A percentile compares a stretch with the other conserved stretches of the same genome.
phyloP scores from a whole-genome alignment of 192 early-diverging fungal species.

The Phlyctochytrium arcticum region DNA sequence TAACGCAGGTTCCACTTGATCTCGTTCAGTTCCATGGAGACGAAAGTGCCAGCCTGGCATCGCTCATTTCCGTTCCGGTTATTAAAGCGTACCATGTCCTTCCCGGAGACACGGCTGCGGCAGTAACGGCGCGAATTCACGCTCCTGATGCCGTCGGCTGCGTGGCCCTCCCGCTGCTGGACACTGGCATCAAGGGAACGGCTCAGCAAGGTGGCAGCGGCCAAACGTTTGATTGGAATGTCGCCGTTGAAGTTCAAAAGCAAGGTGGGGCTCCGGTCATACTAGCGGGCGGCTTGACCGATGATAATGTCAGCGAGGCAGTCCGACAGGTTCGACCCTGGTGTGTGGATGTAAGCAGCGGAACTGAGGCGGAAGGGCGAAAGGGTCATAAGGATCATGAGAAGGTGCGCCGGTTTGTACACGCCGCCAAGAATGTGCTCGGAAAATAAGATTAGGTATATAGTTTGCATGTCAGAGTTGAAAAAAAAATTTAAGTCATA shows the following conservation, averaged over 20 bases:
- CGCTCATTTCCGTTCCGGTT: slow-evolving; percentile 72
- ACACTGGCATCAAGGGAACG: slow-evolving; percentile 51
- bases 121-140: slow-evolving; percentile 1
- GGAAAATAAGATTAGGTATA: no score
- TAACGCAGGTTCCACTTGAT: slow-evolving; percentile 68
- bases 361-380: slow-evolving; percentile 67
- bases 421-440: background rate
- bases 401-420: background rate
- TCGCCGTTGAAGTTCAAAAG: slow-evolving; percentile 55
- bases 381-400: background rate
- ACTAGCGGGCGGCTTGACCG: slow-evolving; percentile 85
- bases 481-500: no score
- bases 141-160: slow-evolving; percentile 5
- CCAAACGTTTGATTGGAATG: slow-evolving; percentile 78
- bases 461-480: no score
- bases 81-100: slow-evolving; percentile 86
- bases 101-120: slow-evolving; percentile 47
- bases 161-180: slow-evolving; percentile 34
- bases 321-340: slow-evolving; percentile 64
- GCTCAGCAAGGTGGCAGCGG: slow-evolving; percentile 76
- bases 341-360: slow-evolving; percentile 92
- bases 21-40: slow-evolving; percentile 91
- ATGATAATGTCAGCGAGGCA: slow-evolving; percentile 77
- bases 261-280: slow-evolving; percentile 63
- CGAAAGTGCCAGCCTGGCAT: slow-evolving; percentile 63